These are phyloP conservation scores for Cyclotella kingstonii DNA, from an alignment of 108 stramenopile genomes.

Conservation along the genomic window DNA sequence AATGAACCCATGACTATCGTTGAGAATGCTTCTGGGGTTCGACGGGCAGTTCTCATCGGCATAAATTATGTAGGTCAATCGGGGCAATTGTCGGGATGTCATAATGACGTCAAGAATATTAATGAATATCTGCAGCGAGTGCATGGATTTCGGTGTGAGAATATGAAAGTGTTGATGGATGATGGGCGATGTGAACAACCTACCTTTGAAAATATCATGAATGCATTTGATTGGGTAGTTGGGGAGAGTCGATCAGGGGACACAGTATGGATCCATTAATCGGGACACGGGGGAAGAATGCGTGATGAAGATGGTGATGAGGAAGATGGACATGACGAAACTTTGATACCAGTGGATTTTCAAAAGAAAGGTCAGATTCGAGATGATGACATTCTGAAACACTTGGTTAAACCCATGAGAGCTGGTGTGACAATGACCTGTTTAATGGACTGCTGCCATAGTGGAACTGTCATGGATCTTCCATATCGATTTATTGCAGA, in stretches of 20 bases:
- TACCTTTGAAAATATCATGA: conserved; percentile 26
- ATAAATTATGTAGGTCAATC: conserved; percentile 38
- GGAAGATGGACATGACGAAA: conserved; percentile 61
- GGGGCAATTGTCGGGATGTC: conserved; percentile 32
- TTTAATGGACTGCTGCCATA: conserved; percentile 79
- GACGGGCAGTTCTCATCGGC: conserved; percentile 26
- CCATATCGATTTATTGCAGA: conserved; percentile 39
- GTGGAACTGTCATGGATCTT: conserved; percentile 48
- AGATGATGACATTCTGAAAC: conserved; percentile 52
- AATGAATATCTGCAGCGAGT: conserved; percentile 19
- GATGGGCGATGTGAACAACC: conserved; percentile 25
- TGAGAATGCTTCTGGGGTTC: conserved; percentile 13
- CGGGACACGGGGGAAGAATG: conserved; percentile 57
- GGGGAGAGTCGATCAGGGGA: conserved; percentile 31
- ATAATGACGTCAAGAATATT: conserved; percentile 42
- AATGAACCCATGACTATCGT: conserved; percentile 37
- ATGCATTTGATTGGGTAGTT: conserved; percentile 22
- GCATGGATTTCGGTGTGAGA: conserved; percentile 6
- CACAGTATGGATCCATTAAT: conserved; percentile 59
- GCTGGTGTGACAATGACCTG: conserved; percentile 52
- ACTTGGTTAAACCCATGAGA: conserved; percentile 52
- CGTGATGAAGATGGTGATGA: conserved; percentile 45
- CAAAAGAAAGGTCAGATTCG: conserved; percentile 49
- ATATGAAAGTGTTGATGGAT: conserved; percentile 27
- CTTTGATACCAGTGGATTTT: conserved; percentile 67